A percentile compares a stretch with the other conserved stretches of the same genome.
phyloP scores from a whole-genome alignment of 805 yeast genomes.

The Wickerhamomyces chaumierensis region DNA sequence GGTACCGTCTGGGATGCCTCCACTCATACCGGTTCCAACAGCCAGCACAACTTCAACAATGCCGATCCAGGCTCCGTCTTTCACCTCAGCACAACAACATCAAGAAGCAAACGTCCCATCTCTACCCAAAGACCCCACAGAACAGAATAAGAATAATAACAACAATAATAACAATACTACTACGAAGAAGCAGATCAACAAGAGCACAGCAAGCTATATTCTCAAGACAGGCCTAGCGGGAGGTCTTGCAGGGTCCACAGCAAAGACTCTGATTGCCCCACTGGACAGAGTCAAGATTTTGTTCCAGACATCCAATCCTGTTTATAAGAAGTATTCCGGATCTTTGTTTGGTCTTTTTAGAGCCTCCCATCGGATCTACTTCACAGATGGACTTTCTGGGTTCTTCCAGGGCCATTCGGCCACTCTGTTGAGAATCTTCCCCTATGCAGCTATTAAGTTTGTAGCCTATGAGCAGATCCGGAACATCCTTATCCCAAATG shows the following conservation, averaged over 20 bases:
- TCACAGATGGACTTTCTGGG: conserved; percentile 64
- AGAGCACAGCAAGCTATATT: conserved; percentile 45
- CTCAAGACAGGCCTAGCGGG: conserved; percentile 85
- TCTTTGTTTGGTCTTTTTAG: conserved; percentile 61
- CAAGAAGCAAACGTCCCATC: not conserved
- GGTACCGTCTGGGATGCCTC: too few relatives aligned
- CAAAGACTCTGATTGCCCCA: conserved; percentile 92
- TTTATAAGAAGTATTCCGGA: conserved; percentile 70
- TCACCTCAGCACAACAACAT: not conserved
- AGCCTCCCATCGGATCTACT: conserved; percentile 61
- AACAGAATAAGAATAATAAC: not conserved
- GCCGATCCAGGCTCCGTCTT: not conserved
- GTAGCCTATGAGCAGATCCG: conserved; percentile 93
- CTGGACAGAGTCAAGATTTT: conserved; percentile 88
- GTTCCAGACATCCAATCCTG: conserved; percentile 92
- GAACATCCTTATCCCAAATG: conserved; percentile 63
- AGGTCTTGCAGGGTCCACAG: conserved; percentile 92
- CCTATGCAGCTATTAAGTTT: conserved; percentile 94
- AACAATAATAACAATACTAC: not conserved
- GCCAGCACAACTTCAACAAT: not conserved
- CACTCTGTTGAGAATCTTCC: conserved; percentile 81
- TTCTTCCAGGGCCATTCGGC: conserved; percentile 94
- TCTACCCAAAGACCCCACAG: not conserved
- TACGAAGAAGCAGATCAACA: not conserved
- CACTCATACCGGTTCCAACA: too few relatives aligned